Percentiles rank a stretch among this genome's conserved stretches.
phyloP scores from a whole-genome alignment of 495 filamentous ascomycete genomes.

The Letharia lupina region DNA sequence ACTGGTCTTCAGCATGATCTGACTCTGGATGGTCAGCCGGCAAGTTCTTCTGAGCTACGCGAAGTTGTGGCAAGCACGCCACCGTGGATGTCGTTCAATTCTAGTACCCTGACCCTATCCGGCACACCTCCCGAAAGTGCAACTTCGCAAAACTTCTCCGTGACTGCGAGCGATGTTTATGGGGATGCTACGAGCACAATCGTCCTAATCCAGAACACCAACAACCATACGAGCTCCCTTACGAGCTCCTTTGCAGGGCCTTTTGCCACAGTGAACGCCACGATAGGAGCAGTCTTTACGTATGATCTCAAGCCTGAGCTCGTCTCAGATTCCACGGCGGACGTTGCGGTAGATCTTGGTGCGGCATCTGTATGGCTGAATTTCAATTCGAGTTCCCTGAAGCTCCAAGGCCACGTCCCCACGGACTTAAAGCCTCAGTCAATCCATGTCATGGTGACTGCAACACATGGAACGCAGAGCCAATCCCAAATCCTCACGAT shows the following conservation, averaged over 20 bases:
- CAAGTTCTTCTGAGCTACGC: slow-evolving; percentile 38
- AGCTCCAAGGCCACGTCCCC: slow-evolving; percentile 58
- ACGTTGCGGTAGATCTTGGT: slow-evolving; percentile 46
- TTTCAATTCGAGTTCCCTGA: slow-evolving; percentile 49
- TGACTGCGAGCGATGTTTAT: slow-evolving; percentile 56
- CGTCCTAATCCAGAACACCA: slow-evolving; percentile 49
- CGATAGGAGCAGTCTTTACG: slow-evolving; percentile 54
- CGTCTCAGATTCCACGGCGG: slow-evolving; percentile 35
- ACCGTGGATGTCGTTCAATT: slow-evolving; percentile 62
- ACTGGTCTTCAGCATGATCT: slow-evolving; percentile 45
- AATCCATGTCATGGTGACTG: slow-evolving; percentile 43
- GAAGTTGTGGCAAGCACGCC: slow-evolving; percentile 48
- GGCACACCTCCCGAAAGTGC: slow-evolving; percentile 54
- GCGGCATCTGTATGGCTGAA: slow-evolving; percentile 55
- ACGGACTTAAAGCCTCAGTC: slow-evolving; percentile 33
- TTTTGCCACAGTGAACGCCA: slow-evolving; percentile 44
- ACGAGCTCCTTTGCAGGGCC: slow-evolving; percentile 37
- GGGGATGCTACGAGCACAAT: slow-evolving; percentile 55
- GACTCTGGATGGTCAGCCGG: slow-evolving; percentile 52
- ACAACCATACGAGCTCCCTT: slow-evolving; percentile 30
- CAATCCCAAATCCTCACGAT: slow-evolving; percentile 46
- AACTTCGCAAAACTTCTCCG: slow-evolving; percentile 53
- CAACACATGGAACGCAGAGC: slow-evolving; percentile 37
- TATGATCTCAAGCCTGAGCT: slow-evolving; percentile 53
- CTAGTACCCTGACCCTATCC: slow-evolving; percentile 49